Evolutionary conservation across 2,329 filamentous ascomycete species (phyloP).

Genomic region (Rasamsonia emersonii): DNA sequence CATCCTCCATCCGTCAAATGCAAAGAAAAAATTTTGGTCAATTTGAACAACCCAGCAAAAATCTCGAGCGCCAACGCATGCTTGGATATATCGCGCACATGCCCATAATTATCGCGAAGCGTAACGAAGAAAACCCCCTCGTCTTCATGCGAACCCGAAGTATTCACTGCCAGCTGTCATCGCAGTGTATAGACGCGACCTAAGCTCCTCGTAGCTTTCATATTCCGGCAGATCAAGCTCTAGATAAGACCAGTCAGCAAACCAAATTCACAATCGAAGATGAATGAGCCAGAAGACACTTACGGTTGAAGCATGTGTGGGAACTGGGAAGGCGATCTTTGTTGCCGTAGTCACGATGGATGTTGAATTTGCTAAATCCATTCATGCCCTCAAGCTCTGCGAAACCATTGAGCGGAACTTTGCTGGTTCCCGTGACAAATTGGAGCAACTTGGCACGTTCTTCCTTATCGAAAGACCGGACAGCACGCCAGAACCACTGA

Average conservation of each 20-base stretch:
- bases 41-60: constrained; percentile 16
- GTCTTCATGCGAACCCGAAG: constrained; percentile 82
- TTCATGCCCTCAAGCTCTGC: constrained; percentile 99
- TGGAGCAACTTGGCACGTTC: constrained; percentile 94
- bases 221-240: constrained; percentile 98
- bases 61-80: constrained; percentile 28
- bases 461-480: constrained; percentile 97
- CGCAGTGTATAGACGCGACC: constrained; percentile 82
- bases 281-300: constrained; percentile 38
- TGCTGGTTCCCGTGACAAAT: constrained; percentile 96
- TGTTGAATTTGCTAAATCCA: constrained; percentile 94
- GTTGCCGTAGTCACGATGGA: constrained; percentile 93
- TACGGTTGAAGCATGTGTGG: constrained; percentile 99
- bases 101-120: constrained; percentile 9
- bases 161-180: constrained; percentile 97
- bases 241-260: constrained; percentile 38
- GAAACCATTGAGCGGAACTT: constrained; percentile 96
- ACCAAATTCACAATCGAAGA: background rate
- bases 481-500: constrained; percentile 98
- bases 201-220: constrained; percentile 85
- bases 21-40: constrained; percentile 2
- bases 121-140: constrained; percentile 6
- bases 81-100: constrained; percentile 18
- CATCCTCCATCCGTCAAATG: constrained; percentile 4
- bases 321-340: constrained; percentile 93